Evolutionary conservation across 805 yeast genomes (phyloP).

Genomic region (Cyberlindnera euphorbiae): DNA sequence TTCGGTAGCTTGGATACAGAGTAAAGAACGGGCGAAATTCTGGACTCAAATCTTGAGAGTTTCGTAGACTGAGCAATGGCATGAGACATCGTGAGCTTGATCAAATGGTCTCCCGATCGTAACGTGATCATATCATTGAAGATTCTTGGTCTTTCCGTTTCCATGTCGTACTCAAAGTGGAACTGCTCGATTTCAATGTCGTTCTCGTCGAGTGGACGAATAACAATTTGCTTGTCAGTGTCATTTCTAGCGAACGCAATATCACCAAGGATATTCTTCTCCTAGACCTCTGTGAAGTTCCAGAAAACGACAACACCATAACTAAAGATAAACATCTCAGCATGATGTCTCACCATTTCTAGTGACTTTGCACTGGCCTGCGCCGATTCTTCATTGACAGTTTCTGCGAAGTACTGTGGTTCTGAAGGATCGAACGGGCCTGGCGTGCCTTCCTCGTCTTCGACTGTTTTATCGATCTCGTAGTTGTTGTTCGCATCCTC

Average conservation of each 20-base stretch:
- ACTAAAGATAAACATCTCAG: constrained; percentile 83
- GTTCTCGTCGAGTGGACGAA: constrained; percentile 76
- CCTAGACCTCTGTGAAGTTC: constrained; percentile 92
- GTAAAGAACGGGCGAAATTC: constrained; percentile 79
- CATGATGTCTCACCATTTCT: constrained; percentile 41
- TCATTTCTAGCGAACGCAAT: constrained; percentile 48
- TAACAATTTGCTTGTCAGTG: constrained; percentile 48
- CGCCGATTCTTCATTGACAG: constrained; percentile 19
- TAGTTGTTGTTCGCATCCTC: constrained; percentile 47
- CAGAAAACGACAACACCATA: constrained; percentile 98
- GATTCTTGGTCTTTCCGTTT: constrained; percentile 63
- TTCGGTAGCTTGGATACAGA: constrained; percentile 89
- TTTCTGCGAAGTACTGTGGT: constrained; percentile 78
- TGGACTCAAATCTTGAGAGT: constrained; percentile 82
- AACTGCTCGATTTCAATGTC: constrained; percentile 88
- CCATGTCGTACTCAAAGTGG: constrained; percentile 46
- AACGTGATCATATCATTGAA: constrained; percentile 93
- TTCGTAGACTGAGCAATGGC: constrained; percentile 97
- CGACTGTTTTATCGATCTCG: constrained; percentile 30
- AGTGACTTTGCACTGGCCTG: constrained; percentile 15
- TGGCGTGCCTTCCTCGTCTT: constrained; percentile 25
- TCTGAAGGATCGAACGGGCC: constrained; percentile 85
- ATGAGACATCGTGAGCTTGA: constrained; percentile 89
- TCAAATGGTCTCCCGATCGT: constrained; percentile 86
- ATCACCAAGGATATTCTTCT: constrained; percentile 90